Conservation (phyloP, 305 asterid genomes). For the Fraxinus floribunda region DNA sequence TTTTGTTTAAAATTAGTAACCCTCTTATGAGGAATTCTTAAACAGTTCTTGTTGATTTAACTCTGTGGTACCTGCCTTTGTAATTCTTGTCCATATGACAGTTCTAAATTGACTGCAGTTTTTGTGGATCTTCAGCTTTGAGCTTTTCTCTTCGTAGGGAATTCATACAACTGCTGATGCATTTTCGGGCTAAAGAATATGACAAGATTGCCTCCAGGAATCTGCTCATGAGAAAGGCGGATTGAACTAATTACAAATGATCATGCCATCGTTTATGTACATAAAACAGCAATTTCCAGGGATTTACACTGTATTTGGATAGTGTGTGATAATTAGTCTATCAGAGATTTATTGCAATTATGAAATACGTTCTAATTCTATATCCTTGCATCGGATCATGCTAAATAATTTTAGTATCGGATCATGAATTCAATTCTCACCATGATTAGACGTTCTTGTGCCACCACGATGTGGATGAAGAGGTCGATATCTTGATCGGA, state of each 20-base stretch:
- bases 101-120: constrained; percentile 1
- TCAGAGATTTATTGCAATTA: background rate
- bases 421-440: constrained; percentile 37
- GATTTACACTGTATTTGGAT: background rate
- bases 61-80: background rate
- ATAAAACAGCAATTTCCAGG: background rate
- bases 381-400: constrained; percentile 14
- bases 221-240: constrained; percentile 40
- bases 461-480: constrained; percentile 26
- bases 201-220: constrained; percentile 41
- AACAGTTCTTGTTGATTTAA: background rate
- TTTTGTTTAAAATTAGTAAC: background rate
- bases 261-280: background rate
- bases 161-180: constrained; percentile 9
- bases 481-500: constrained; percentile 55
- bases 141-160: background rate
- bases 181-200: constrained; percentile 32
- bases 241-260: constrained; percentile 17
- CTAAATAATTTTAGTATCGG: constrained; percentile 6
- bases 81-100: background rate
- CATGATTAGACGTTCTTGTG: constrained; percentile 21
- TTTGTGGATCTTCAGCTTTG: constrained; percentile 4
- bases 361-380: background rate
- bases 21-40: background rate
- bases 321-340: background rate